Evolutionary conservation across 2,329 filamentous ascomycete species (phyloP).

Genomic region (Metarhizium album): DNA sequence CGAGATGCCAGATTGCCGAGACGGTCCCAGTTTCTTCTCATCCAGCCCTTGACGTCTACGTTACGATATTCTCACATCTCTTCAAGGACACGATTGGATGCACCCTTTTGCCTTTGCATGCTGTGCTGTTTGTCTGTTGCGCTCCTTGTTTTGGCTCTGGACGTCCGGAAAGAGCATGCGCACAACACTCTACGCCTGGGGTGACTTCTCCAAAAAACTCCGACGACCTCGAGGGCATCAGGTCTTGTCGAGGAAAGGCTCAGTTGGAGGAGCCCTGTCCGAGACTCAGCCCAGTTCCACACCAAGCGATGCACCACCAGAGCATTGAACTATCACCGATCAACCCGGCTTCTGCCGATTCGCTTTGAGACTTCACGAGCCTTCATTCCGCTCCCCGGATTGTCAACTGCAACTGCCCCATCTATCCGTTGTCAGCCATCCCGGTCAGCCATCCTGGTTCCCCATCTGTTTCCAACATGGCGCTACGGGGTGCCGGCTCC

Average conservation of each 20-base stretch:
- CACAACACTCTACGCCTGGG: no score
- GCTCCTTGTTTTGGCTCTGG: no score
- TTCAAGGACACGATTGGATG: no score
- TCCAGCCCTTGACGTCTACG: not conserved
- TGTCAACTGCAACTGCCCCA: not conserved
- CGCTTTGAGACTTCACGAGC: not conserved
- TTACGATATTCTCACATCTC: no score
- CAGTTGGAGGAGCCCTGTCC: not conserved
- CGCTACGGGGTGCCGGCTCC: not conserved
- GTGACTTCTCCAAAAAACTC: no score
- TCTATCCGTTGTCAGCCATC: no score
- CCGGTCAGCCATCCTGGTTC: no score
- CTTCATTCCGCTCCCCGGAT: not conserved
- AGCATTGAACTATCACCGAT: not conserved
- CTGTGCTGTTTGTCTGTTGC: no score
- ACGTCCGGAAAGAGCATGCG: no score
- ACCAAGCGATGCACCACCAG: not conserved
- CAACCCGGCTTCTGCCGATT: not conserved
- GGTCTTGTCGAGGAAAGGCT: not conserved
- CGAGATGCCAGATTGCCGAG: not conserved
- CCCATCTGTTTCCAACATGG: conserved; percentile 1
- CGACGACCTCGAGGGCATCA: no score
- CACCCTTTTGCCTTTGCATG: no score
- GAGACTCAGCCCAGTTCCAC: not conserved
- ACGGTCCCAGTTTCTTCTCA: not conserved